Percentiles rank a stretch among this genome's conserved stretches.
These are phyloP conservation scores for Hortiboletus flavorubellus DNA, from an alignment of 768 basidiomycete genomes.

Conservation along the genomic window DNA sequence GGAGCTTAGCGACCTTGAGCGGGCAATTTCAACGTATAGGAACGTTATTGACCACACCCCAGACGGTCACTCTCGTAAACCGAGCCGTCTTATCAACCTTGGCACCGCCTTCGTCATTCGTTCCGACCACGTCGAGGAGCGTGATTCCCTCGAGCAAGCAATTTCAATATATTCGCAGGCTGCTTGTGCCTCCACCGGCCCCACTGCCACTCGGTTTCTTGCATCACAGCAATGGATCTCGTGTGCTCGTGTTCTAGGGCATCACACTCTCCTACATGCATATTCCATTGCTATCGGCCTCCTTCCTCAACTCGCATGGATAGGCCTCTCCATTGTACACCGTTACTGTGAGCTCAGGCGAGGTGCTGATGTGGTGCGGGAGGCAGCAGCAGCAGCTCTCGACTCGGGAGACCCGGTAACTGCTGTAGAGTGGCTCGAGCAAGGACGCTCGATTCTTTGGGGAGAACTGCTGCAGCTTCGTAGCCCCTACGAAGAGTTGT, in stretches of 20 bases:
- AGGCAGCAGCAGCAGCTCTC: conserved; percentile 20
- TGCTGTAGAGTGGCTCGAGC: conserved; percentile 12
- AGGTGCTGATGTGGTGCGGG: conserved; percentile 10
- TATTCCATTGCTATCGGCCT: conserved; percentile 6
- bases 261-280: background rate
- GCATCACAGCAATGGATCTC: background rate
- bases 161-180: background rate
- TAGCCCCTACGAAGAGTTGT: conserved; percentile 5
- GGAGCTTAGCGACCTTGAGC: background rate
- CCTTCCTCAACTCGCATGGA: conserved; percentile 13
- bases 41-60: background rate
- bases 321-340: background rate
- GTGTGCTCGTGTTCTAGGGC: background rate
- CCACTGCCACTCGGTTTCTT: background rate
- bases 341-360: background rate
- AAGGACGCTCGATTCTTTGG: conserved; percentile 12
- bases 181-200: background rate
- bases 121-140: background rate
- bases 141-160: background rate
- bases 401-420: background rate
- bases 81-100: background rate
- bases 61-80: too few relatives aligned
- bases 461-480: conserved; percentile 13
- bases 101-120: background rate
- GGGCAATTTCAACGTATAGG: background rate